Base-by-base conservation (phyloP, 768 basidiomycete species). In the Termitomyces sp. region DNA sequence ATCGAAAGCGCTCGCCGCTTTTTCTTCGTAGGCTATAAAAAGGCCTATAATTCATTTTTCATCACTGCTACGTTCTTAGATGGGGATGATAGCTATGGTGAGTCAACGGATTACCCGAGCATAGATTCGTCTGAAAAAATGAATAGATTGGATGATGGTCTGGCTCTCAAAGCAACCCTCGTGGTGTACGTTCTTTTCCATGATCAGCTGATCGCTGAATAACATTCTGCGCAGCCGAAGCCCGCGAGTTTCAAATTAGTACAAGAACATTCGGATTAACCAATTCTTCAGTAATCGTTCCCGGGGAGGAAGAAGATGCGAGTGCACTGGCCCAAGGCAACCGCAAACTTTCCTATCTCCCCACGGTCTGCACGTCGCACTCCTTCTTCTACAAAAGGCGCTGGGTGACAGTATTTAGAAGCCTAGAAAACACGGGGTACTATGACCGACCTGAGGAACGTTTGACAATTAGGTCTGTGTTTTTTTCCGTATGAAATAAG, bases 141-240 rank as follows among this genome's bases (percentile, higher is more conserved):
- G 27, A 35, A 39, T 34, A 84, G 82, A 73, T 8, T 86, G 84
- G 84, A 74, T 86, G 57, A 72, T 84, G 71, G 68, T 73, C 39
- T 86, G 84, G 83, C 60, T 85, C 0, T 78, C 81, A 21, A 73
- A 74, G 45, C 78, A 81, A 32, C 79, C 80, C 12, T 68, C 76
- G 21, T 85, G 81, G 80, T 68, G 81, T 79, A 57, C 53, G 80
- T 27, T 44, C n/a, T 37, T 23, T 54, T 35, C 19, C 16, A n/a
- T 14, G 12, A 35, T 2, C n/a, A 14, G 3, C 9, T 39, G 34
- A 43, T 42, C 10, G 16, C 3, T 8, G 32, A 35, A 41, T 39
- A 17, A 37, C 41, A 34, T 51, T 27, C 4, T 23, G 14, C 4
- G 25, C 34, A 78, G 78, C 65, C 46, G 67, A 71, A 49, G 74